phyloP scores from a whole-genome alignment of 108 stramenopile species.

The Pseudonitzschia multiseries region DNA sequence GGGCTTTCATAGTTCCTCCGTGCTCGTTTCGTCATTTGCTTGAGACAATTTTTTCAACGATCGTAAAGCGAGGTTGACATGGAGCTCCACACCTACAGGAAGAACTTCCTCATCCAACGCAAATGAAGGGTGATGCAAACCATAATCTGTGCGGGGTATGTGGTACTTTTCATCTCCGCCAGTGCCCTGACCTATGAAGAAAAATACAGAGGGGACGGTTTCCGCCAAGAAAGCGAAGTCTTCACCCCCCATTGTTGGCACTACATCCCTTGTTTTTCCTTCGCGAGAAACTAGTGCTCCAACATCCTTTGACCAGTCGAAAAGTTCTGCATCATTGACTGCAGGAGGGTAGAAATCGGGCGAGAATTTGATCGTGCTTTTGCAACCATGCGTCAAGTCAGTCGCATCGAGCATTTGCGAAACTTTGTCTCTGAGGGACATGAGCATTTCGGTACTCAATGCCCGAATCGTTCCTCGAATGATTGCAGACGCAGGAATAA shows the following conservation, averaged over 20 bases:
- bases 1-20: not conserved
- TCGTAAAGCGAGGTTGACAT: conserved; percentile 79
- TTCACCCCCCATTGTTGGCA: conserved; percentile 92
- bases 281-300: conserved; percentile 62
- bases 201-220: conserved; percentile 72
- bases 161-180: conserved; percentile 23
- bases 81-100: conserved; percentile 72
- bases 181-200: conserved; percentile 78
- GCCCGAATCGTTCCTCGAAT: conserved; percentile 87
- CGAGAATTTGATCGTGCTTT: conserved; percentile 55
- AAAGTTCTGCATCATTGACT: conserved; percentile 77
- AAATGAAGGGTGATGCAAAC: conserved; percentile 85
- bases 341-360: conserved; percentile 88
- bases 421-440: conserved; percentile 55
- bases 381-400: conserved; percentile 75
- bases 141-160: conserved; percentile 60
- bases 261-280: conserved; percentile 43
- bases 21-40: not conserved
- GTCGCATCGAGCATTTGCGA: conserved; percentile 58
- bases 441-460: conserved; percentile 67
- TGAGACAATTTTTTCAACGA: conserved; percentile 43
- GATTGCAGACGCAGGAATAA: conserved; percentile 67
- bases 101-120: conserved; percentile 82
- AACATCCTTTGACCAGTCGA: conserved; percentile 55
- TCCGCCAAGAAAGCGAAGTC: conserved; percentile 89